A percentile compares a stretch with the other conserved stretches of the same genome.
Evolutionary conservation across 2,329 filamentous ascomycete species (phyloP).

Genomic region (Cercospora sojina): DNA sequence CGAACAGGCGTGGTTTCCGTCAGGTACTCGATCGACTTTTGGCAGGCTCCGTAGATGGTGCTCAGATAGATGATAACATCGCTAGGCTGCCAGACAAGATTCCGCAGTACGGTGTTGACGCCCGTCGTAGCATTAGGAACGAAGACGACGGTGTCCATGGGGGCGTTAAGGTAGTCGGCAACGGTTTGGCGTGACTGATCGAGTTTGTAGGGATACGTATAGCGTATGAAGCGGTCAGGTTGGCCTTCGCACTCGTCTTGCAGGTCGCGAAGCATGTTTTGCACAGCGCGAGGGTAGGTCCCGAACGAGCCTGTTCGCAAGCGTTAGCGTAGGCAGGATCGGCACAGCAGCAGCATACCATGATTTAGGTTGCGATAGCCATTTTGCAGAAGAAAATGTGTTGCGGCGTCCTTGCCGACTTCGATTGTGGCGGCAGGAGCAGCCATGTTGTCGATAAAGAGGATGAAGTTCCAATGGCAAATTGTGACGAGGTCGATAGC

Average conservation of each 20-base stretch:
- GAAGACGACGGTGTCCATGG: constrained; percentile 67
- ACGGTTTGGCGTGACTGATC: constrained; percentile 64
- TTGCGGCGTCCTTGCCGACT: constrained; percentile 48
- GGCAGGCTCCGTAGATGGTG: constrained; percentile 76
- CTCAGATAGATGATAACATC: constrained; percentile 79
- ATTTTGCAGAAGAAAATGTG: constrained; percentile 68
- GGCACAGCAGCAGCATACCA: constrained; percentile 50
- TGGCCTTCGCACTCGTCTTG: constrained; percentile 65
- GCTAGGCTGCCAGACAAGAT: constrained; percentile 64
- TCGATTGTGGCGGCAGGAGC: constrained; percentile 24
- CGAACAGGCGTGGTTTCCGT: constrained; percentile 62
- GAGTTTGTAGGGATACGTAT: constrained; percentile 61
- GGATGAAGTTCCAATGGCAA: neutral
- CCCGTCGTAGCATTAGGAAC: constrained; percentile 78
- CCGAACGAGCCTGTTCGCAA: constrained; percentile 69
- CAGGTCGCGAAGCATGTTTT: constrained; percentile 59
- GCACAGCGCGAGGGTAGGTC: constrained; percentile 65
- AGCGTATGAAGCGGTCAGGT: constrained; percentile 76
- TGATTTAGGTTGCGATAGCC: constrained; percentile 76
- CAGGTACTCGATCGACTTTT: constrained; percentile 69
- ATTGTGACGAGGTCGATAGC: neutral
- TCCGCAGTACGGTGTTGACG: constrained; percentile 76
- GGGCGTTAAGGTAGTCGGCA: constrained; percentile 65
- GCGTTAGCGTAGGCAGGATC: neutral
- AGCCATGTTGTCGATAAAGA: neutral